These are phyloP conservation scores for Fusarium subglutinans DNA, from an alignment of 2,329 filamentous ascomycete species.

Conservation along the genomic window DNA sequence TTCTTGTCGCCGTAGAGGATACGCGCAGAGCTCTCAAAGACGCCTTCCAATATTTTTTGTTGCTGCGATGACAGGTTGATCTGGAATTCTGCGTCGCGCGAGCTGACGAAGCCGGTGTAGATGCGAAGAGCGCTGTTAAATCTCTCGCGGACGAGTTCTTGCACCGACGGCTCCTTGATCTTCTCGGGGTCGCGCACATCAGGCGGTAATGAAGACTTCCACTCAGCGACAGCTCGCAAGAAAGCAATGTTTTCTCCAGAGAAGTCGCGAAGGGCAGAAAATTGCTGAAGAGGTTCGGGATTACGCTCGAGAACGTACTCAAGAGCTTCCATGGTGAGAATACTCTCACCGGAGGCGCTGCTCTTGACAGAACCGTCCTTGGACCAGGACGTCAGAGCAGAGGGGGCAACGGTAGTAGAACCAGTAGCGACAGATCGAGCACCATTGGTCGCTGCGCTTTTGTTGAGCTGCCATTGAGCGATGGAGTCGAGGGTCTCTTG, in stretches of 20 bases:
- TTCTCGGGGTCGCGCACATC: conserved; percentile 37
- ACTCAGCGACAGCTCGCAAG: conserved; percentile 63
- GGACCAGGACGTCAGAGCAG: conserved; percentile 51
- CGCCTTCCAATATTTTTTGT: conserved; percentile 60
- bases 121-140: conserved; percentile 67
- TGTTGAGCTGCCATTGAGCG: conserved; percentile 57
- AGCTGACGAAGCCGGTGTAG: conserved; percentile 41
- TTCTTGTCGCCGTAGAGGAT: conserved; percentile 53
- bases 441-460: conserved; percentile 44
- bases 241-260: conserved; percentile 76
- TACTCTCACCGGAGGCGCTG: conserved; percentile 51
- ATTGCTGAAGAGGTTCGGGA: conserved; percentile 68
- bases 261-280: conserved; percentile 72
- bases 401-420: conserved; percentile 45
- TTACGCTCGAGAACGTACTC: conserved; percentile 69
- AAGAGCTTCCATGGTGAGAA: conserved; percentile 42
- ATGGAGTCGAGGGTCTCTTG: conserved; percentile 61
- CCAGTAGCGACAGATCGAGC: conserved; percentile 48
- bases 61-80: conserved; percentile 71
- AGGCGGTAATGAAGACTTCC: conserved; percentile 46
- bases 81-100: conserved; percentile 66
- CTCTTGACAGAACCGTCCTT: conserved; percentile 48
- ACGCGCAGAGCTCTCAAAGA: conserved; percentile 66
- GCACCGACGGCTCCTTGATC: conserved; percentile 31
- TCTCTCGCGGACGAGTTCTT: conserved; percentile 55